Base-by-base conservation (phyloP, 2,329 filamentous ascomycete genomes). In the Metarhizium humberi region DNA sequence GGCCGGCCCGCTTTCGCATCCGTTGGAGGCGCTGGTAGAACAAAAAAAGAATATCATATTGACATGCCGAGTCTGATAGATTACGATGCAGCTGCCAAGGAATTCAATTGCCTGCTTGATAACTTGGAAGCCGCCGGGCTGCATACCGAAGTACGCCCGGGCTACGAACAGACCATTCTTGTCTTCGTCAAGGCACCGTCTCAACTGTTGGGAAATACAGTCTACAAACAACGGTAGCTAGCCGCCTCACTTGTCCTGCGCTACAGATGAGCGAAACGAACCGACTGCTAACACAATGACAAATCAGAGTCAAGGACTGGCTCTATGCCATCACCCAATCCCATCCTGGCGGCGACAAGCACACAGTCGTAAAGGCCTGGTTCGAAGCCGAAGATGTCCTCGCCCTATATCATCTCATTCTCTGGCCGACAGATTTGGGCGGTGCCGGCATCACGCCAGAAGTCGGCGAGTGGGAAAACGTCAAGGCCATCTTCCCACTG, bases 111-210 rank as follows among this genome's bases (percentile, higher is more conserved):
- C 4, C 75, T 90, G 3, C 73, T 87, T 34, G 70, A 78, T 32
- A 78, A 81, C 43, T 71, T 90, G 38, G 76, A 81, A 11, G 75
- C 76, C 43, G 82, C 85, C 34, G 85, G 86, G 10, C 73, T 90
- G 55, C 78, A 85, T 54, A 85, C 82, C 0, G 86, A 90, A 69
- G 84, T 88, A n/a, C 79, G 87, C 59, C 82, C 84, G 58, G 87
- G 86, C 20, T 80, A 84, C 56, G 80, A 82, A n/a, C 75, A 82
- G 59, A 84, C 84, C 1, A 72, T 90, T 10, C 71, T 90, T 11
- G 70, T 90, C 54, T 89, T 88, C 62, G 76, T 84, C 59, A 81
- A 81, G 58, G 82, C 81, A 7, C 82, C 85, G 4, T 77, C 81
- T 38, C 76, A 84, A 59, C 75, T 85, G 42, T 73, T 90, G 36